Evolutionary conservation across 768 basidiomycete species (phyloP).

Genomic region (Lactifluus echinatus): DNA sequence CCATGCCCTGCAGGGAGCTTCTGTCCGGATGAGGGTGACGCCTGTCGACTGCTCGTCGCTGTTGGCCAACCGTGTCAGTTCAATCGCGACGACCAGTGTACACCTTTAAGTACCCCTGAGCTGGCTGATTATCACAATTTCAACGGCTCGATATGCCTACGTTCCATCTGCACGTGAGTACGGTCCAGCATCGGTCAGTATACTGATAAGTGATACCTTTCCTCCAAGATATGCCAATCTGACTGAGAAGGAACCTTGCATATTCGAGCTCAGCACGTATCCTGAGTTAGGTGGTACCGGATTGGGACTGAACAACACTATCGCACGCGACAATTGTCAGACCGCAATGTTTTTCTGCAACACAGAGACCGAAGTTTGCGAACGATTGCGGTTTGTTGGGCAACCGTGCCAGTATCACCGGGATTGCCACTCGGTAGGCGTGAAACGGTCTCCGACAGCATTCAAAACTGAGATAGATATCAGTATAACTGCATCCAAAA

Average conservation of each 20-base stretch:
- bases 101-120: constrained; percentile 1
- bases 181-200: neutral
- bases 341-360: constrained; percentile 17
- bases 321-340: constrained; percentile 19
- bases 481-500: constrained; percentile 18
- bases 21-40: constrained; percentile 19
- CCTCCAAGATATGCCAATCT: constrained; percentile 32
- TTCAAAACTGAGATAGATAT: neutral
- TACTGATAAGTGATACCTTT: neutral
- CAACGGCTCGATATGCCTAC: constrained; percentile 14
- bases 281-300: constrained; percentile 14
- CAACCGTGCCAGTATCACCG: constrained; percentile 18
- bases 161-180: constrained; percentile 18
- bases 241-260: constrained; percentile 31
- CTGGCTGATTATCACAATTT: constrained; percentile 9
- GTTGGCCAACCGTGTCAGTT: constrained; percentile 18
- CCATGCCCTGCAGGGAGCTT: constrained; percentile 14
- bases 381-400: constrained; percentile 3
- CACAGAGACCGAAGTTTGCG: constrained; percentile 12
- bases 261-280: constrained; percentile 34
- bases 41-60: constrained; percentile 10
- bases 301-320: constrained; percentile 9
- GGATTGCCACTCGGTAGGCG: constrained; percentile 15
- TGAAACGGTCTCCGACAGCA: neutral
- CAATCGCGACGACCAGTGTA: constrained; percentile 20